Conservation (phyloP, 129 eudicot genomes). For the Pulicaria dysenterica region DNA sequence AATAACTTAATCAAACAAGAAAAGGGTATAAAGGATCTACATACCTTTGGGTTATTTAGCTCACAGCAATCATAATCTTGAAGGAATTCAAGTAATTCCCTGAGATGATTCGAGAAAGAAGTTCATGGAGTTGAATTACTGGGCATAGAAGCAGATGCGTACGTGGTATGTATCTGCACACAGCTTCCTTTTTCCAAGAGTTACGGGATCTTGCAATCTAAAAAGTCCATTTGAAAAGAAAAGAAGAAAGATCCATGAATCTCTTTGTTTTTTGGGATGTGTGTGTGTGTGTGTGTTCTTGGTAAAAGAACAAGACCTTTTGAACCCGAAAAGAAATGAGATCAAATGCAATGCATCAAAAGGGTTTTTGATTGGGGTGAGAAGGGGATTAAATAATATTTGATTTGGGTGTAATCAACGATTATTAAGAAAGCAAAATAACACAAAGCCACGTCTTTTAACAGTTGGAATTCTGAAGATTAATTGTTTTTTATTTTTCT, state of each 20-base stretch:
- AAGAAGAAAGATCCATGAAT: conserved; percentile 34
- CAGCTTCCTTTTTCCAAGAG: conserved; percentile 36
- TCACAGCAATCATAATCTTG: conserved; percentile 25
- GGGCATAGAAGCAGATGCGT: conserved; percentile 1
- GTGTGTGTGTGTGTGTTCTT: conserved; percentile 4
- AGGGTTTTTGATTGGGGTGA: conserved; percentile 3
- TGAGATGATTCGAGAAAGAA: conserved; percentile 48
- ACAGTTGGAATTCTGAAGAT: conserved; percentile 30
- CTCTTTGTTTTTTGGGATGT: conserved; percentile 5
- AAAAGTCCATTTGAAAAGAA: conserved; percentile 43
- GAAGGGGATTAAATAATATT: conserved; percentile 19
- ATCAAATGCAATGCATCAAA: conserved; percentile 55
- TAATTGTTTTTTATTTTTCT: not conserved
- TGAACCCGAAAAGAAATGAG: conserved; percentile 42
- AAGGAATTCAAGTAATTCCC: conserved; percentile 49
- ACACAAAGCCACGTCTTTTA: conserved; percentile 45
- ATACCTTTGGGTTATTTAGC: conserved; percentile 11
- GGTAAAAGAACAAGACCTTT: conserved; percentile 37
- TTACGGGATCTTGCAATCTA: conserved; percentile 48
- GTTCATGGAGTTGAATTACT: conserved; percentile 49
- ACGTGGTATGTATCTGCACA: not conserved
- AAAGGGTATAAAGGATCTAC: conserved; percentile 22
- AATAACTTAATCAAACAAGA: conserved; percentile 15
- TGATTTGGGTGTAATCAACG: conserved; percentile 27
- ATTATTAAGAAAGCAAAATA: conserved; percentile 39